Evolutionary conservation across 176 grass and related monocot genomes (phyloP), one percentile per base, ranked within the genome.

Genomic region (Cenchrus purpureus): DNA sequence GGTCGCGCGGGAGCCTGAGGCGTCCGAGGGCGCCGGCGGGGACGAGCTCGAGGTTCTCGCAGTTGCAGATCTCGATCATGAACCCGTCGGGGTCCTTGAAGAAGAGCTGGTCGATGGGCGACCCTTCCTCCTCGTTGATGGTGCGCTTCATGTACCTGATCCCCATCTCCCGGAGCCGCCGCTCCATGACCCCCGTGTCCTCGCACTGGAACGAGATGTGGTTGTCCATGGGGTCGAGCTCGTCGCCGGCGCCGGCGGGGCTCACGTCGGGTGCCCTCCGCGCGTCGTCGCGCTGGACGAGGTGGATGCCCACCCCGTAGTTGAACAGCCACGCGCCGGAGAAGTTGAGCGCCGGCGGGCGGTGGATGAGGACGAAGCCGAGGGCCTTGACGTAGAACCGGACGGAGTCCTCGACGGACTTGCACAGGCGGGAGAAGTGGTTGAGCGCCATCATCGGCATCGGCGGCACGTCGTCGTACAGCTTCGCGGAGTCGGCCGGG

Each of bases 11-110:
- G 22, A 95, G 76, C 82, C 81, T 84, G 69, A 95, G 89, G n/a
- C 70, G 85, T 13, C 87, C 86, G 29, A 88, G 73, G 4, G 74
- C 88, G 56, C 76, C 93, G 68, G 76, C 86, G 1, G 93, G 88
- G 77, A 95, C 91, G 64, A 95, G 79, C 91, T 91, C 88, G 15
- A 94, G 88, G 86, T 94, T 97, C 89, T 97, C 91, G 53, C 87
- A 90, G 86, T 97, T 97, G 85, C 91, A 92, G 77, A 97, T 97
- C 86, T 91, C 94, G 34, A 94, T 89, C 92, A 92, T 94, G 78
- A 94, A 97, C 8, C 88, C 90, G 44, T 94, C 88, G 12, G 87
- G 94, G 87, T 94, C 94, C 34, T 88, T 89, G 83, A 97, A 92
- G 89, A 97, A 93, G 56, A 97, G 82, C 86, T 93, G 89, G 86